Conservation (phyloP, 345 rosid species). For the Carallia brachiata region DNA sequence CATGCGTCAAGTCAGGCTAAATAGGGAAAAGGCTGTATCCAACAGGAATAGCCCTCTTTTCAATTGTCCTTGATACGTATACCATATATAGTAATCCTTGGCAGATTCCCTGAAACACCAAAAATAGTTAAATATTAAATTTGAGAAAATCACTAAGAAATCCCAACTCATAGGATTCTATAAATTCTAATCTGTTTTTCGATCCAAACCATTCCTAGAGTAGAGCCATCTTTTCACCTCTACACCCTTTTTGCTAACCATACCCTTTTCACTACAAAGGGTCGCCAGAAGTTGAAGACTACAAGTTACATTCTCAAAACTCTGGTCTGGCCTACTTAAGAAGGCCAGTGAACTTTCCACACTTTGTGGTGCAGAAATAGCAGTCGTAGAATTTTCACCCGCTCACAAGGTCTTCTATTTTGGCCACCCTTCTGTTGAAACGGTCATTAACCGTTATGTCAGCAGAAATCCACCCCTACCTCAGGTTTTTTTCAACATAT, state of each 20-base stretch:
- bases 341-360: conserved; percentile 31
- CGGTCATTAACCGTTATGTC: conserved; percentile 19
- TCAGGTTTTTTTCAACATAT: conserved; percentile 31
- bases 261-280: not conserved
- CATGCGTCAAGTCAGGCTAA: too few relatives aligned
- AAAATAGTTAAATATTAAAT: conserved; percentile 16
- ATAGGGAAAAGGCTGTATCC: not conserved
- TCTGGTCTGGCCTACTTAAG: conserved; percentile 21
- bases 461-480: conserved; percentile 11
- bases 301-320: conserved; percentile 25
- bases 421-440: conserved; percentile 24
- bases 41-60: not conserved
- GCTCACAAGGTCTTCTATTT: conserved; percentile 24
- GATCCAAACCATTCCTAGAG: not conserved
- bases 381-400: conserved; percentile 24
- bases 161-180: not conserved
- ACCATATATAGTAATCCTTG: not conserved
- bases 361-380: conserved; percentile 26
- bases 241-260: too few relatives aligned
- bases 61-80: not conserved
- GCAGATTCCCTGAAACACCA: conserved; percentile 5
- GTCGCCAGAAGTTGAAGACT: conserved; percentile 21
- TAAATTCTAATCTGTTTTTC: not conserved
- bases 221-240: too few relatives aligned
- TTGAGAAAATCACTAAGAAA: not conserved